Evolutionary conservation across 192 early-diverging fungal species (phyloP), one percentile per base, ranked within the genome.

Genomic region (Coemansia sp.): DNA sequence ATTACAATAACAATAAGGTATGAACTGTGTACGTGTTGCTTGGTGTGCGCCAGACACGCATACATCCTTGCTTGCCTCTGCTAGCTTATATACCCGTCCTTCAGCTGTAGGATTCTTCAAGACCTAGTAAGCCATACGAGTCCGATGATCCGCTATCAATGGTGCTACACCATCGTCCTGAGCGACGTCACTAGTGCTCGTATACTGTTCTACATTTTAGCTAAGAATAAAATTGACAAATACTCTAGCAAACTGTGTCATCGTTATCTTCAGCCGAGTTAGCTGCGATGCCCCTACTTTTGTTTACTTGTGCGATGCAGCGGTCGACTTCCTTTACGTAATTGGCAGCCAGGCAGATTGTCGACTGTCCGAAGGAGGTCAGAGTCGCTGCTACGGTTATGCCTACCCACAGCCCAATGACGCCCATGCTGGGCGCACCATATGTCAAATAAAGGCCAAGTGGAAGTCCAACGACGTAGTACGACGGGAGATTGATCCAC

Each of bases 401-500:
- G 7, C 84, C 84, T n/a, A 63, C 67, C 84, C 84, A 85, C 50
- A 85, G 73, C 23, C 84, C 84, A 14, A 64, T 27, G n/a, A 80
- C 76, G 37, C 84, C 84, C 21, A 74, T 25, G n/a, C 62, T 42
- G 5, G 76, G 79, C 5, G 55, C 9, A n/a, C 77, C 77, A 44
- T 82, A 88, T 1, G 86, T 84, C 51, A 88, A 51, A 29, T 73
- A 82, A 23, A 88, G 67, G 8, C 87, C 87, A 17, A 88, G 75
- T 10, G 87, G 87, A 17, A 88, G 69, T 6, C 85, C 86, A 31
- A 87, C 38, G 38, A 82, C 8, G 57, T 88, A 88, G 73, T 88
- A 88, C 2, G 83, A 70, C 4, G 84, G 57, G n/a, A 88, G 72
- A 59, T 85, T 88, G 45, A 87, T 77, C 41, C 65, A 53, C 4